These are phyloP conservation scores for Schizochytrium sp. DNA, from an alignment of 108 stramenopile species.

Conservation along the genomic window DNA sequence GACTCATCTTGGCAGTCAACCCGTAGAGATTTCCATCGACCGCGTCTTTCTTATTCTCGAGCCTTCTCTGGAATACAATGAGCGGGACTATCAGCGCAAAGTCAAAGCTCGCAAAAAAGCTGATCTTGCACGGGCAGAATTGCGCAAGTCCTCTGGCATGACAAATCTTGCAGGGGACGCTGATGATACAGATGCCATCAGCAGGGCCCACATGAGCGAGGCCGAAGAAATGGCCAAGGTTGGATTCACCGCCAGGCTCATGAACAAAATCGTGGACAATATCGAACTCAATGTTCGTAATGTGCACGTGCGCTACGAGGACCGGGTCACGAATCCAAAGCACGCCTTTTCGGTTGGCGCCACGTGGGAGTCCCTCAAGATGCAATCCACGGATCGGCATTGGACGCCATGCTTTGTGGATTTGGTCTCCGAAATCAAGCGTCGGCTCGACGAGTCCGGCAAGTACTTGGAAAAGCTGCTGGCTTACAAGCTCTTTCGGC, in stretches of 20 bases:
- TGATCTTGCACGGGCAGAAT: not conserved
- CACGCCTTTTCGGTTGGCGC: not conserved
- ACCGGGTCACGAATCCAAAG: not conserved
- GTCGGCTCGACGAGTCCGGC: not conserved
- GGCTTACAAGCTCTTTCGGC: not conserved
- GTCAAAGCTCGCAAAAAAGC: not conserved
- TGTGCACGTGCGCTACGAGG: constrained; percentile 2
- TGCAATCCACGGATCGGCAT: not conserved
- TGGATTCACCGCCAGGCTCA: not conserved
- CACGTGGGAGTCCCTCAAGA: constrained; percentile 6
- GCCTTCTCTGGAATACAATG: not conserved
- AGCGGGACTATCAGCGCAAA: not conserved
- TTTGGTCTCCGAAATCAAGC: not conserved
- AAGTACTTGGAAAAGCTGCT: constrained; percentile 17
- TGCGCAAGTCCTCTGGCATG: not conserved
- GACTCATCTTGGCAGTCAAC: not conserved
- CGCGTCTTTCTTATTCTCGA: not conserved
- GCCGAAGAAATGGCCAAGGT: not conserved
- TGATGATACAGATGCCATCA: not conserved
- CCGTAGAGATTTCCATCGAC: not conserved
- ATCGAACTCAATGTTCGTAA: not conserved
- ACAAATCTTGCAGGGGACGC: too few species aligned
- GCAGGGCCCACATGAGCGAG: not conserved
- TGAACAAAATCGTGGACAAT: constrained; percentile 10
- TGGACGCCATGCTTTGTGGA: constrained; percentile 16